phyloP scores from a whole-genome alignment of 106 monocot species.

The Dioscorea alata region DNA sequence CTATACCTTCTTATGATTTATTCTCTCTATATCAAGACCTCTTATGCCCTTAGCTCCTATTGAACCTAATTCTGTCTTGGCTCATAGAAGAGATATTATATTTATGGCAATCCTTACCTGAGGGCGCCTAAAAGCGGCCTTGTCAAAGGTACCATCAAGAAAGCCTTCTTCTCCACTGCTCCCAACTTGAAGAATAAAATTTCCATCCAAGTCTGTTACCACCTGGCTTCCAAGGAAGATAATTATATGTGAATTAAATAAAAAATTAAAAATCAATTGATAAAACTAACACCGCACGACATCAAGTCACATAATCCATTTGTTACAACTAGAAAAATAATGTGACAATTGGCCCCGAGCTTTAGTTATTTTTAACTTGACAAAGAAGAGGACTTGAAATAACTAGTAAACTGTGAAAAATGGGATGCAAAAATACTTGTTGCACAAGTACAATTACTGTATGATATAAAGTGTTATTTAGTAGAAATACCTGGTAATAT shows the following conservation, averaged over 20 bases:
- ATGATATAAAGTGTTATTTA: background rate
- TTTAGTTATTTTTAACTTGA: too few relatives aligned
- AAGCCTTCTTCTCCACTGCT: constrained; percentile 81
- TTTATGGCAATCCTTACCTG: constrained; percentile 41
- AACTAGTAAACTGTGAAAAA: background rate
- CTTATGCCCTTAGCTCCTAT: too few relatives aligned
- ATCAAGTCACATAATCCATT: too few relatives aligned
- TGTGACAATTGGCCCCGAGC: too few relatives aligned
- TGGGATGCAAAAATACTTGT: background rate
- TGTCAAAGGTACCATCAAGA: constrained; percentile 72
- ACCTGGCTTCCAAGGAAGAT: constrained; percentile 43
- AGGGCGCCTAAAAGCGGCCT: constrained; percentile 84
- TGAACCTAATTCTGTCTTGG: background rate
- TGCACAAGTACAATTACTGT: background rate
- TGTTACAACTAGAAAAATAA: too few relatives aligned
- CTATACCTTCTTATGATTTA: too few relatives aligned
- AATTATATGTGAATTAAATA: too few relatives aligned
- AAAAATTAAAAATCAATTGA: too few relatives aligned
- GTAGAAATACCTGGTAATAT: background rate
- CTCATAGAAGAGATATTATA: background rate
- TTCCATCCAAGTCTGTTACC: constrained; percentile 76
- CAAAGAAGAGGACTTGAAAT: too few relatives aligned
- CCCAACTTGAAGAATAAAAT: constrained; percentile 81
- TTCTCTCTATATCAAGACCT: too few relatives aligned
- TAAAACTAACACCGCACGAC: too few relatives aligned